Evolutionary conservation across 2,329 filamentous ascomycete genomes (phyloP).

Genomic region (Cercospora janseana): DNA sequence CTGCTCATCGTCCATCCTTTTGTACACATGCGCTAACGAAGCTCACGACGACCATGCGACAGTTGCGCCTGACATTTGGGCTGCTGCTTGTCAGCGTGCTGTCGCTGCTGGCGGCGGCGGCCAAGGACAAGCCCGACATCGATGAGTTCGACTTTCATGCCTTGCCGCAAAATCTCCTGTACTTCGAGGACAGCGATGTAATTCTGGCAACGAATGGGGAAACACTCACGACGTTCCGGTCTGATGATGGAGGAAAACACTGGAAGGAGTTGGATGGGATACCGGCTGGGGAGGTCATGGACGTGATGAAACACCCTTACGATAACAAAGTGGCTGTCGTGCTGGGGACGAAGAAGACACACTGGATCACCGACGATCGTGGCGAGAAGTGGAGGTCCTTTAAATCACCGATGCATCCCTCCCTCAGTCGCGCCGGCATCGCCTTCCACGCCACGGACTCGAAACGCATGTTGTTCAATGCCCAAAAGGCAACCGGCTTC

Average conservation of each 20-base stretch:
- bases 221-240: constrained; percentile 69
- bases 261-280: constrained; percentile 69
- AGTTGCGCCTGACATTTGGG: constrained; percentile 19
- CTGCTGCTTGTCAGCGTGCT: constrained; percentile 29
- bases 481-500: constrained; percentile 39
- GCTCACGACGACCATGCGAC: constrained; percentile 20
- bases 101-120: constrained; percentile 25
- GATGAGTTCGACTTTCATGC: constrained; percentile 64
- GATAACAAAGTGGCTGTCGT: constrained; percentile 78
- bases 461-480: constrained; percentile 79
- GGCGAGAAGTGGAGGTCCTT: constrained; percentile 81
- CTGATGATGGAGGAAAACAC: constrained; percentile 72
- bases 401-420: constrained; percentile 59
- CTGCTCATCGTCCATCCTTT: constrained; percentile 1
- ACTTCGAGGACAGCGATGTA: constrained; percentile 86
- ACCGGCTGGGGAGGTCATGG: constrained; percentile 59
- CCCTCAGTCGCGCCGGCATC: constrained; percentile 57
- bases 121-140: constrained; percentile 57
- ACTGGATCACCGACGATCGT: constrained; percentile 80
- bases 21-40: constrained; percentile 8
- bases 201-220: constrained; percentile 70
- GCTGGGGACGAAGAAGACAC: constrained; percentile 62
- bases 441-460: constrained; percentile 81
- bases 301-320: constrained; percentile 73
- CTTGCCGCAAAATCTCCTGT: constrained; percentile 69